phyloP scores from a whole-genome alignment of 306 rosid genomes.

The Aeschynomene evenia region DNA sequence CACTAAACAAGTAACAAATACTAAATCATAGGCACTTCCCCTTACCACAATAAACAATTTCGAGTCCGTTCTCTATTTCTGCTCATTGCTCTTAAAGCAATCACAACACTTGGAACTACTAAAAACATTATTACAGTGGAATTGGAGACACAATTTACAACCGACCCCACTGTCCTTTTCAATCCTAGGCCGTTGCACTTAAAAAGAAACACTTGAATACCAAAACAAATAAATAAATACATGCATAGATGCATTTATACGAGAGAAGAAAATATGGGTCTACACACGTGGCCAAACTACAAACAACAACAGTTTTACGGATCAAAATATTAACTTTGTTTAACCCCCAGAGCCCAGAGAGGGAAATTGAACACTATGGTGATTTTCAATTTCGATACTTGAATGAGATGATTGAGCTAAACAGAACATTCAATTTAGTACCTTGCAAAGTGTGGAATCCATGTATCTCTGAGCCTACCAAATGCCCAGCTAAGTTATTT shows the following conservation, averaged over 20 bases:
- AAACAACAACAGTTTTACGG: background rate
- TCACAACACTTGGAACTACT: background rate
- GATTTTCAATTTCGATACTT: background rate
- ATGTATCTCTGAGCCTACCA: conserved; percentile 79
- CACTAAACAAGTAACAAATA: background rate
- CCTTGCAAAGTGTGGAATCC: conserved; percentile 93
- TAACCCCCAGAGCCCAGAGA: background rate
- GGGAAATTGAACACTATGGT: background rate
- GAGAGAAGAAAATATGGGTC: background rate
- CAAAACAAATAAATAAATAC: too few species aligned
- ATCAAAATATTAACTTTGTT: background rate
- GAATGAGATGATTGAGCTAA: background rate
- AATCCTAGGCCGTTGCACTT: background rate
- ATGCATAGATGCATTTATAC: background rate
- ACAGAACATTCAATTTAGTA: conserved; percentile 9
- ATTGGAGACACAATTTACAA: background rate
- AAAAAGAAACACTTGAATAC: background rate
- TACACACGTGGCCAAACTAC: background rate
- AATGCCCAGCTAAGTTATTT: conserved; percentile 39
- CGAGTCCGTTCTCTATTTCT: background rate
- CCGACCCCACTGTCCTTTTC: background rate
- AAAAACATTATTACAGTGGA: background rate
- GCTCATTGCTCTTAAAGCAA: background rate
- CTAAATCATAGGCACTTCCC: background rate
- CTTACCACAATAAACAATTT: background rate